A percentile compares a stretch with the other conserved stretches of the same genome.
phyloP scores from a whole-genome alignment of 2,329 filamentous ascomycete species.

The Ascochyta pisi region DNA sequence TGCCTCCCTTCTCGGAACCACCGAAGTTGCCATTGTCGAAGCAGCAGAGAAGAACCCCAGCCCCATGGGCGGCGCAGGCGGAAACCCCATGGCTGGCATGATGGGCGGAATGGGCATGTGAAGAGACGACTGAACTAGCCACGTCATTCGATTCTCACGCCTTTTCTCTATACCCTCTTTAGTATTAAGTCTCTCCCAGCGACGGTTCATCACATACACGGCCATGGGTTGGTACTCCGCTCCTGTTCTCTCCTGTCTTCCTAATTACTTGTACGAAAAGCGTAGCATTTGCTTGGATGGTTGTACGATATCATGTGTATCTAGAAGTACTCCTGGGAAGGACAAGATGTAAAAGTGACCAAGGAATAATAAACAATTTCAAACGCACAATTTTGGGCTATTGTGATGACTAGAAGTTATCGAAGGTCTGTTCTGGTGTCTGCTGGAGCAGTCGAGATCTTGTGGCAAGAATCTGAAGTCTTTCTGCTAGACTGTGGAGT shows the following conservation, averaged over 20 bases:
- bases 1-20: slow-evolving; percentile 94
- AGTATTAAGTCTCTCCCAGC: slow-evolving; percentile 39
- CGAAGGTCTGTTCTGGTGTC: not conserved
- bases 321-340: slow-evolving; percentile 37
- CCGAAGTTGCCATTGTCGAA: slow-evolving; percentile 97
- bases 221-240: slow-evolving; percentile 47
- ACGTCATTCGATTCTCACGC: slow-evolving; percentile 34
- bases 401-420: not conserved
- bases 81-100: slow-evolving; percentile 51
- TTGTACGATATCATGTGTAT: slow-evolving; percentile 50
- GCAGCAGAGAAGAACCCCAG: slow-evolving; percentile 85
- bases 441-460: not conserved
- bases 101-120: slow-evolving; percentile 68
- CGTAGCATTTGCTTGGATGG: slow-evolving; percentile 40
- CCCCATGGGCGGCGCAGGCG: slow-evolving; percentile 65
- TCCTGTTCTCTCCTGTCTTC: slow-evolving; percentile 40
- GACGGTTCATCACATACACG: slow-evolving; percentile 44
- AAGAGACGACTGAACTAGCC: slow-evolving; percentile 27
- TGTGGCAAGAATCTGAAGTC: not conserved
- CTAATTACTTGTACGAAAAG: slow-evolving; percentile 41
- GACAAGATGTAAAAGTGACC: slow-evolving; percentile 41
- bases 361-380: slow-evolving; percentile 38
- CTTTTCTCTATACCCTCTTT: slow-evolving; percentile 44
- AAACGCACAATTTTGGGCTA: not conserved
- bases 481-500: not conserved